These are phyloP conservation scores for Dictyophora rubrovolvata DNA, from an alignment of 768 basidiomycete genomes.

Conservation along the genomic window DNA sequence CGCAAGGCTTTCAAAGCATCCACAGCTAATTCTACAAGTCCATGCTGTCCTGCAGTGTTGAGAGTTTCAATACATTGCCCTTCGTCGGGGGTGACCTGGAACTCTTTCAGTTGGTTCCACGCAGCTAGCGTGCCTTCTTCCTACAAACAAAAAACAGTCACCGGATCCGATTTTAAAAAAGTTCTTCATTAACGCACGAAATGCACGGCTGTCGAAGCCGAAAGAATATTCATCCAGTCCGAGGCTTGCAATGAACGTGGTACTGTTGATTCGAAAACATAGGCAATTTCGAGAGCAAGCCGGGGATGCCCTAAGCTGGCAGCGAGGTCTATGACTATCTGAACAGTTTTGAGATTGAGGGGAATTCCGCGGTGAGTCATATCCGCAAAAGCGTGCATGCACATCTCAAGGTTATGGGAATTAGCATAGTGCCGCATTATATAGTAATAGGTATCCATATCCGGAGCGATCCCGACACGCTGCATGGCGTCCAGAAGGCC, in stretches of 20 bases:
- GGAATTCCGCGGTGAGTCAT: slow-evolving; percentile 44
- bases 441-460: slow-evolving; percentile 40
- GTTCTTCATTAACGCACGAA: slow-evolving; percentile 48
- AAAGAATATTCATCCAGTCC: slow-evolving; percentile 60
- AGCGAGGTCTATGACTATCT: slow-evolving; percentile 43
- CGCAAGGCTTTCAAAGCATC: slow-evolving; percentile 53
- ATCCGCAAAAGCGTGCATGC: slow-evolving; percentile 48
- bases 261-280: slow-evolving; percentile 46
- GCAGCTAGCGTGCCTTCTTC: slow-evolving; percentile 51
- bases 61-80: slow-evolving; percentile 62
- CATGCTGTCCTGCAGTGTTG: slow-evolving; percentile 62
- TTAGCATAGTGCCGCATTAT: slow-evolving; percentile 39
- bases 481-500: slow-evolving; percentile 48
- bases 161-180: background rate
- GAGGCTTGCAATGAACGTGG: slow-evolving; percentile 40
- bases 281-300: slow-evolving; percentile 63
- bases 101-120: slow-evolving; percentile 50
- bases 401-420: slow-evolving; percentile 52
- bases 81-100: slow-evolving; percentile 57
- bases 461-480: slow-evolving; percentile 35
- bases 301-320: slow-evolving; percentile 45
- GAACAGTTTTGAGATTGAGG: slow-evolving; percentile 39
- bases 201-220: slow-evolving; percentile 49
- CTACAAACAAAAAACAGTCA: slow-evolving; percentile 27
- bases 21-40: slow-evolving; percentile 58